A percentile compares a stretch with the other conserved stretches of the same genome.
phyloP scores from a whole-genome alignment of 106 monocot species.

The Cymbidium sinense region DNA sequence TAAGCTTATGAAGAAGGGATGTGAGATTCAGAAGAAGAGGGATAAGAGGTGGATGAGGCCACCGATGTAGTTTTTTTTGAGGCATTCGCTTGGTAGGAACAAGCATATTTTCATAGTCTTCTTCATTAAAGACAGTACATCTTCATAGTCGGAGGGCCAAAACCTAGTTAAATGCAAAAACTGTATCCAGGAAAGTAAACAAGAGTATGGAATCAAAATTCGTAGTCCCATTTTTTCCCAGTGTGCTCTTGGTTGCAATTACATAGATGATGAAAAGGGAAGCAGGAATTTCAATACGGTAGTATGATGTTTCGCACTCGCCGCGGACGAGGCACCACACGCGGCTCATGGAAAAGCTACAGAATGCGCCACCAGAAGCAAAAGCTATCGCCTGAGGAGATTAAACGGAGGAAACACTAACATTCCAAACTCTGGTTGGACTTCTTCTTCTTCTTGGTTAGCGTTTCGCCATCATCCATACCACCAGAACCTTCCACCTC shows the following conservation, averaged over 20 bases:
- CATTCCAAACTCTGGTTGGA: too few relatives aligned
- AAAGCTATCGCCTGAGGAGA: not conserved
- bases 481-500: too few relatives aligned
- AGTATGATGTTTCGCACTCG: slow-evolving; percentile 11
- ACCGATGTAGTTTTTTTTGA: too few relatives aligned
- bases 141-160: too few relatives aligned
- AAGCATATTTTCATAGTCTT: too few relatives aligned
- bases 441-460: too few relatives aligned
- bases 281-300: not conserved
- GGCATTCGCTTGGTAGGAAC: too few relatives aligned
- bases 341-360: slow-evolving; percentile 39
- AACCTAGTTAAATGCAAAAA: not conserved
- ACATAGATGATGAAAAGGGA: not conserved
- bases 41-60: too few relatives aligned
- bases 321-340: slow-evolving; percentile 34
- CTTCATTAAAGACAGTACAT: too few relatives aligned
- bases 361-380: not conserved
- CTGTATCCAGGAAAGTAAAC: not conserved
- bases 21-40: too few relatives aligned
- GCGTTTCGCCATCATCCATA: too few relatives aligned
- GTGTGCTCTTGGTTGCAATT: not conserved
- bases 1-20: too few relatives aligned
- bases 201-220: not conserved
- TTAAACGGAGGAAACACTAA: not conserved
- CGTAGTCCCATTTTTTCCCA: not conserved